Evolutionary conservation across 2,329 filamentous ascomycete genomes (phyloP).

Genomic region (Colletotrichum sidae): DNA sequence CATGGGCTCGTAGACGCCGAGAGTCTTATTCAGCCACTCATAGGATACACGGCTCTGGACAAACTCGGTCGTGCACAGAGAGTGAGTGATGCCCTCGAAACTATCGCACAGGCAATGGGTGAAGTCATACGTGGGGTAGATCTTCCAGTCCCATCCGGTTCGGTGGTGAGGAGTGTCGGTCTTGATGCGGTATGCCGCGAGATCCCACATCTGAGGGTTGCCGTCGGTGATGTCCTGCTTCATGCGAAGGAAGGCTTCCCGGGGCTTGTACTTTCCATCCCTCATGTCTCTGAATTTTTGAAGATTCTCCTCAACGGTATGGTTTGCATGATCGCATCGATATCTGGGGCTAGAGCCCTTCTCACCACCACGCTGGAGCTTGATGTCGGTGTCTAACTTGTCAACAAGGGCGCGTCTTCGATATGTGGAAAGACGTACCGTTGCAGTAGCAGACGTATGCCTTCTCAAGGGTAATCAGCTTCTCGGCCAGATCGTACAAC

Average conservation of each 20-base stretch:
- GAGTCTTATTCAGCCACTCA: slow-evolving; percentile 85
- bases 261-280: slow-evolving; percentile 89
- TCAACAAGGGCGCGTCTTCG: neutral
- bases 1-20: slow-evolving; percentile 89
- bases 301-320: slow-evolving; percentile 80
- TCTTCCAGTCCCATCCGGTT: slow-evolving; percentile 87
- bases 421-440: slow-evolving; percentile 48
- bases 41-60: slow-evolving; percentile 87
- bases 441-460: slow-evolving; percentile 91
- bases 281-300: slow-evolving; percentile 89
- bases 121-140: slow-evolving; percentile 90
- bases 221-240: slow-evolving; percentile 86
- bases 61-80: slow-evolving; percentile 93
- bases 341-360: slow-evolving; percentile 76
- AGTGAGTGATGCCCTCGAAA: slow-evolving; percentile 92
- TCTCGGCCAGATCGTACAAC: slow-evolving; percentile 89
- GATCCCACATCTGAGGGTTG: slow-evolving; percentile 97
- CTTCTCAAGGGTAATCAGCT: slow-evolving; percentile 77
- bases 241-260: slow-evolving; percentile 89
- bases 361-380: slow-evolving; percentile 86
- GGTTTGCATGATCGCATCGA: slow-evolving; percentile 83
- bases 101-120: slow-evolving; percentile 92
- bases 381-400: slow-evolving; percentile 76
- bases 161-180: slow-evolving; percentile 78
- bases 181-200: slow-evolving; percentile 88